Percentiles rank a stretch among this genome's conserved stretches.
These are phyloP conservation scores for Oidiodendron maius DNA, from an alignment of 495 filamentous ascomycete genomes.

Conservation along the genomic window DNA sequence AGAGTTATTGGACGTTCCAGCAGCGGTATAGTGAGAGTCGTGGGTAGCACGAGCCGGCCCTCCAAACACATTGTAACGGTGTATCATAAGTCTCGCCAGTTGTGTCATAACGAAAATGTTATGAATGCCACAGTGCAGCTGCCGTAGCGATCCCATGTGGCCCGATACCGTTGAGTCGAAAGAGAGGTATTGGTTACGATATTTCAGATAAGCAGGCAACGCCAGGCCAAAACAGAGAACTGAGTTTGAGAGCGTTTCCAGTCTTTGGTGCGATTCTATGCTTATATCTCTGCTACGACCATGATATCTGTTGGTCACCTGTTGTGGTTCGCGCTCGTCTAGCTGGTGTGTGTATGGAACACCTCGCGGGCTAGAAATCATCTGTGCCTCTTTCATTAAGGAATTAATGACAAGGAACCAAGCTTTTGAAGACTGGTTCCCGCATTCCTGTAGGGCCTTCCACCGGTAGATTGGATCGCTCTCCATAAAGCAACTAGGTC, in stretches of 20 bases:
- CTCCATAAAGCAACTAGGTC: constrained; percentile 25
- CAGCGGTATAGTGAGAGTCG: neutral
- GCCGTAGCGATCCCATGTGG: neutral
- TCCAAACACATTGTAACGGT: constrained; percentile 23
- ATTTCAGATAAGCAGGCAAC: constrained; percentile 17
- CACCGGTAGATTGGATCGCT: constrained; percentile 20
- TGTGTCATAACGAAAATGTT: constrained; percentile 28
- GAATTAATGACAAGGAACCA: constrained; percentile 34
- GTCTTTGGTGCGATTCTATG: neutral
- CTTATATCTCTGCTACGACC: neutral
- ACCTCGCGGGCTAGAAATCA: constrained; percentile 1
- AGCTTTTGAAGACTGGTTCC: constrained; percentile 28
- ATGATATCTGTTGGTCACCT: neutral
- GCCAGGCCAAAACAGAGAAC: constrained; percentile 20
- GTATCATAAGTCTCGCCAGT: constrained; percentile 28
- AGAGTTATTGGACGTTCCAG: neutral
- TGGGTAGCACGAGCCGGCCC: neutral
- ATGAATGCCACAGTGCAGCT: constrained; percentile 20
- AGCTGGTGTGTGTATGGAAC: neutral
- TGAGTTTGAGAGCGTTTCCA: constrained; percentile 10
- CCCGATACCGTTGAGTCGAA: constrained; percentile 9
- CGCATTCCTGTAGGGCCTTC: constrained; percentile 25
- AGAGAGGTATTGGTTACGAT: constrained; percentile 21
- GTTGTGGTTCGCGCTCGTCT: neutral
- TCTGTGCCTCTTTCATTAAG: constrained; percentile 26